phyloP scores from a whole-genome alignment of 371 early-diverging fungal genomes.

The Phascolomyces articulosus region DNA sequence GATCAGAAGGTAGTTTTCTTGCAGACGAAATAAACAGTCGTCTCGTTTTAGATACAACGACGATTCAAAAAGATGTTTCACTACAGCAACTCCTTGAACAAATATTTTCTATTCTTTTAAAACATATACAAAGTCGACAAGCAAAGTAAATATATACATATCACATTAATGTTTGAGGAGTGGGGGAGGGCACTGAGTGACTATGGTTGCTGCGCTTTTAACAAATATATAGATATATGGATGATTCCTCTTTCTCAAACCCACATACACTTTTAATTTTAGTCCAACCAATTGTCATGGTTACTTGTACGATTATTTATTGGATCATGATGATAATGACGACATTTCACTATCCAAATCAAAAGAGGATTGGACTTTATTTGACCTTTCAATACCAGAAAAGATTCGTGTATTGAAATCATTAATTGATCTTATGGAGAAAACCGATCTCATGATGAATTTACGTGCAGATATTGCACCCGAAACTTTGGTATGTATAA shows the following conservation, averaged over 20 bases:
- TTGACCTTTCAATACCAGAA: background rate
- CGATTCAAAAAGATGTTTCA: background rate
- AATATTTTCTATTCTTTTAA: background rate
- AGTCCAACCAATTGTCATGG: background rate
- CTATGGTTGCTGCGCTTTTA: too few relatives aligned
- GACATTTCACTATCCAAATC: background rate
- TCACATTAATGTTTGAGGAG: too few relatives aligned
- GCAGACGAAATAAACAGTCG: background rate
- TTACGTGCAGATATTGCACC: background rate
- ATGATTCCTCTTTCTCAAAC: too few relatives aligned
- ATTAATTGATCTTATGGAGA: conserved; percentile 4
- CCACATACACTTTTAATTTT: background rate
- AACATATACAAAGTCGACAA: background rate
- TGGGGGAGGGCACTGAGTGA: too few relatives aligned
- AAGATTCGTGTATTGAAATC: background rate
- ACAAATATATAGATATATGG: background rate
- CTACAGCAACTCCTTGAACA: background rate
- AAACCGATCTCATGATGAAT: background rate
- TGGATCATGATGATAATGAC: background rate
- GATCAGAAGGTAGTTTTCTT: conserved; percentile 4
- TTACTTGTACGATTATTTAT: background rate
- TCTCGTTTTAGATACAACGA: background rate
- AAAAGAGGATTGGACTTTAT: conserved; percentile 1
- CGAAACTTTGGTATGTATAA: conserved; percentile 2
- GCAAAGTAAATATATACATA: background rate